Percentiles rank a stretch among this genome's conserved stretches.
Conservation (phyloP, 2,329 filamentous ascomycete genomes). For the Clonostachys rosea region DNA sequence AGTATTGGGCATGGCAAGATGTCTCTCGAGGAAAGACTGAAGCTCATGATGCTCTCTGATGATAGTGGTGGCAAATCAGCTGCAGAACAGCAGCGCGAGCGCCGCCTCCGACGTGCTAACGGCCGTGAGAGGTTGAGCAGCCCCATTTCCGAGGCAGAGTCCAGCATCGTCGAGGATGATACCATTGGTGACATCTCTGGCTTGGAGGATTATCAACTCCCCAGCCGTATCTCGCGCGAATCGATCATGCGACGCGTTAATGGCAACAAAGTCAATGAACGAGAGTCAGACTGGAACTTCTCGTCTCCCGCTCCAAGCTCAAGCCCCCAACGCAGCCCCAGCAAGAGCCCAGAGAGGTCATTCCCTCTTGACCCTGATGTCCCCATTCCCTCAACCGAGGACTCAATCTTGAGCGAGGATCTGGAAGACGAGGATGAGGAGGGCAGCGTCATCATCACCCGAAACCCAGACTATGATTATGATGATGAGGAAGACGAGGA, state of each 20-base stretch:
- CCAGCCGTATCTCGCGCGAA: constrained; percentile 82
- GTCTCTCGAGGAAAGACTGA: constrained; percentile 80
- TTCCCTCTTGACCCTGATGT: constrained; percentile 78
- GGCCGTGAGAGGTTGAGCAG: constrained; percentile 44
- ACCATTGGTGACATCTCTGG: constrained; percentile 55
- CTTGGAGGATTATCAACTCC: constrained; percentile 60
- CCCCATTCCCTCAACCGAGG: constrained; percentile 83
- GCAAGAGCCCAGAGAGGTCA: constrained; percentile 44
- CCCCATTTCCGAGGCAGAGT: constrained; percentile 31
- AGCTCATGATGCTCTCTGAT: constrained; percentile 82
- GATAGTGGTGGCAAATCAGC: constrained; percentile 53
- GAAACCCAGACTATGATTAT: constrained; percentile 54
- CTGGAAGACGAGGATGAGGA: constrained; percentile 38
- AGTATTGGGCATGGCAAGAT: constrained; percentile 72
- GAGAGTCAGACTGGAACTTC: constrained; percentile 59
- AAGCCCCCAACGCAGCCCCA: constrained; percentile 46
- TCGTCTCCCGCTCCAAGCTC: constrained; percentile 57
- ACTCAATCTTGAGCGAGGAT: constrained; percentile 52
- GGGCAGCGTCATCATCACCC: constrained; percentile 63
- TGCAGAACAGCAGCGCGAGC: constrained; percentile 63
- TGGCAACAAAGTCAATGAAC: constrained; percentile 50
- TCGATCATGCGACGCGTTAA: constrained; percentile 89
- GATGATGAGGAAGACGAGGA: constrained; percentile 54
- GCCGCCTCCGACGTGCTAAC: constrained; percentile 61
- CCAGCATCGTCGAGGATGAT: constrained; percentile 47